Percentiles rank a stretch among this genome's conserved stretches.
Conservation (phyloP, 2,329 filamentous ascomycete genomes). For the Onygenales sp. region DNA sequence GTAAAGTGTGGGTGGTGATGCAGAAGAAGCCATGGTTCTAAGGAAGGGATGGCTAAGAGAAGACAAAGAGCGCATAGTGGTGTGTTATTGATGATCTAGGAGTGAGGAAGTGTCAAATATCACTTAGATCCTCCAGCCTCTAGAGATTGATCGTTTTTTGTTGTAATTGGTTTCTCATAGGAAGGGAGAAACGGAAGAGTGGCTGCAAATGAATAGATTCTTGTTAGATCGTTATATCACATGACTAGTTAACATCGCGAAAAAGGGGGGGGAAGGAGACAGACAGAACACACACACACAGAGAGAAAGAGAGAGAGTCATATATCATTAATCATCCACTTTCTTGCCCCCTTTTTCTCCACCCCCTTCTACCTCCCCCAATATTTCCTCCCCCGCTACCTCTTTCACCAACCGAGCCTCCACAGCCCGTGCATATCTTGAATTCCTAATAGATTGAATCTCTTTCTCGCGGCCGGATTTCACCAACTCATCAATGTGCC, state of each 20-base stretch:
- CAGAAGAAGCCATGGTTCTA: neutral
- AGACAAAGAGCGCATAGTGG: neutral
- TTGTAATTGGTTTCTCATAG: too few relatives aligned
- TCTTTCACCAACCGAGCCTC: neutral
- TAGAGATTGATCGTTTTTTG: neutral
- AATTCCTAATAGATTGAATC: neutral
- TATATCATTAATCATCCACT: neutral
- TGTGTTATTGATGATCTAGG: neutral
- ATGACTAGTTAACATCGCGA: neutral
- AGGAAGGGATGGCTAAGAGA: neutral
- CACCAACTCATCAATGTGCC: neutral
- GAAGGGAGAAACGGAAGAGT: too few relatives aligned
- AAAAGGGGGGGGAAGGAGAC: neutral
- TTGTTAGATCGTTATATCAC: too few relatives aligned
- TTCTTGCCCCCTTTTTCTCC: neutral
- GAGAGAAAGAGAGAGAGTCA: neutral
- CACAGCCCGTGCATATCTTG: neutral
- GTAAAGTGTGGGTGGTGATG: neutral
- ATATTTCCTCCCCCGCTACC: neutral
- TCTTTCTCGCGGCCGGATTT: neutral
- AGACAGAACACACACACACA: too few relatives aligned
- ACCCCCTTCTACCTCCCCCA: neutral
- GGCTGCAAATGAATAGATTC: too few relatives aligned
- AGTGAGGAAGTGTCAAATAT: neutral
- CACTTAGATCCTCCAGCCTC: neutral